Base-by-base conservation (phyloP, 768 basidiomycete genomes). In the Suillus brevipes region DNA sequence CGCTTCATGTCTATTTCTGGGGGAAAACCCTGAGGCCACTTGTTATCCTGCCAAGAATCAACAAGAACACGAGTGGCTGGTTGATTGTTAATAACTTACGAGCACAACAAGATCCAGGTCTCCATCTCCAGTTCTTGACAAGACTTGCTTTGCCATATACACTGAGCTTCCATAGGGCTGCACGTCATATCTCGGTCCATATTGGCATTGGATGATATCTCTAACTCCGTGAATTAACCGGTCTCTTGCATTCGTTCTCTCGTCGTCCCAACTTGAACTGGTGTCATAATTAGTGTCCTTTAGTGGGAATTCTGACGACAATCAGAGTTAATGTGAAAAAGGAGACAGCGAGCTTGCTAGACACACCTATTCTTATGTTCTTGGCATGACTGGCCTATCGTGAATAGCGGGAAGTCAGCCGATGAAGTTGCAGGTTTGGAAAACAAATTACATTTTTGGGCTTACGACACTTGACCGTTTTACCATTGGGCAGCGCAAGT, bases 61-160 rank as follows among this genome's bases (percentile, higher is more conserved):
- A 36, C 49, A 31, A 16, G 37, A 31, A 62, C 36, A 47, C 20
- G n/a, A 34, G 45, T 56, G 40, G 12, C 34, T 4, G 9, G 13
- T 53, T 53, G 8, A 52, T 12, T 55, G 10, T 34, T 20, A 14
- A 55, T 40, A 13, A 73, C 82, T 64, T 62, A 87, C 87, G 3
- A 85, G 62, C 47, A 89, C 72, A 10, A 85, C 78, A 56, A 87
- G 66, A 68, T 87, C 86, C 55, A 87, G 70, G 69, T 87, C 86
- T 66, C 85, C 60, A 43, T 47, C 25, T 5, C 36, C 18, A 12
- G 40, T 31, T 31, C 8, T 43, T 43, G 47, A 4, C 25, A n/a
- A 13, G 5, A 18, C 31, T 37, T 45, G 18, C 47, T 16, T 20
- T 9, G 28, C 23, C 38, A 83, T 83, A 70, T 86, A 85, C 67